Percentiles rank a stretch among this genome's conserved stretches.
Evolutionary conservation across 2,329 filamentous ascomycete genomes (phyloP).

Genomic region (Fusarium redolens): DNA sequence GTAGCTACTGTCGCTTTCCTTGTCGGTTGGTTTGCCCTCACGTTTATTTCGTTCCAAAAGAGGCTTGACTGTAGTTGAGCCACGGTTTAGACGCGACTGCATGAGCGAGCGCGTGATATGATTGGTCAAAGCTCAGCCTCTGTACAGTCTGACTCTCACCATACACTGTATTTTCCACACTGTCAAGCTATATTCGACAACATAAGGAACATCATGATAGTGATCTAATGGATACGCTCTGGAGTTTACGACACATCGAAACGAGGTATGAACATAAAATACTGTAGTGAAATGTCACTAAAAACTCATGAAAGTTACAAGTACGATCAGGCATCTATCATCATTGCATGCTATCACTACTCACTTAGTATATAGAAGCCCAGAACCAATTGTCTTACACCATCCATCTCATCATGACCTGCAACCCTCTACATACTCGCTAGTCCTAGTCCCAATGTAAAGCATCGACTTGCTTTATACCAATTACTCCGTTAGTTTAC

Average conservation of each 20-base stretch:
- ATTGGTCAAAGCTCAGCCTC: constrained; percentile 39
- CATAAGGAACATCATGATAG: neutral
- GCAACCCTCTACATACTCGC: neutral
- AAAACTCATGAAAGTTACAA: neutral
- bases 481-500: constrained; percentile 1
- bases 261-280: neutral
- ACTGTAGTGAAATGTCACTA: neutral
- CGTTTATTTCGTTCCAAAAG: constrained; percentile 24
- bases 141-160: neutral
- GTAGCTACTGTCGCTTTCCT: constrained; percentile 19
- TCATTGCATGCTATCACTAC: constrained; percentile 11
- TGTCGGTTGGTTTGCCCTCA: constrained; percentile 25
- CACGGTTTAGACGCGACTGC: constrained; percentile 46
- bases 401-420: neutral
- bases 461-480: neutral
- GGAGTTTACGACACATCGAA: neutral
- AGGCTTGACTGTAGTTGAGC: constrained; percentile 37
- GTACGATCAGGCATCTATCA: constrained; percentile 6
- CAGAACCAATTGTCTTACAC: constrained; percentile 2
- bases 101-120: constrained; percentile 29
- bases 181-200: neutral
- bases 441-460: neutral
- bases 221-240: neutral
- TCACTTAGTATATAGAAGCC: constrained; percentile 3
- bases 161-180: constrained; percentile 12